These are phyloP conservation scores for Scedosporium boydii DNA, from an alignment of 2,329 filamentous ascomycete genomes.

Conservation along the genomic window DNA sequence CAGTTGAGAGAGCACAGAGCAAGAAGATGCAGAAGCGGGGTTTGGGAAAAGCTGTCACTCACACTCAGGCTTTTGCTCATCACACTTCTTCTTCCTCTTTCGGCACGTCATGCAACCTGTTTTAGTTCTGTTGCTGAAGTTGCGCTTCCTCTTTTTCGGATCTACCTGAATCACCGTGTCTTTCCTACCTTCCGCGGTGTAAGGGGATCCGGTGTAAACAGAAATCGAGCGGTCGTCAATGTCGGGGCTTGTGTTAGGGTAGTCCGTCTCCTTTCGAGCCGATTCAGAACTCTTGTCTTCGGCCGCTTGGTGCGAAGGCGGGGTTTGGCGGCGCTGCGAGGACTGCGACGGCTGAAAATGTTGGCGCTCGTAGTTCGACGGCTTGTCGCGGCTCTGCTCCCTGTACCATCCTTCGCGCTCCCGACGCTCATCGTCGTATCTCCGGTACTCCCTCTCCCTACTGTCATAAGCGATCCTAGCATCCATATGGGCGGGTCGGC, in stretches of 20 bases:
- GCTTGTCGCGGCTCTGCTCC: conserved; percentile 37
- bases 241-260: conserved; percentile 43
- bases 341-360: conserved; percentile 17
- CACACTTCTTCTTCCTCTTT: conserved; percentile 93
- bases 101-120: conserved; percentile 91
- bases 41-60: conserved; percentile 27
- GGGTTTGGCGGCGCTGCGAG: conserved; percentile 25
- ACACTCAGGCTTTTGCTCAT: conserved; percentile 91
- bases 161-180: conserved; percentile 46
- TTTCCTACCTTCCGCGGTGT: conserved; percentile 37
- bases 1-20: not conserved
- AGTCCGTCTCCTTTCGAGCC: conserved; percentile 36
- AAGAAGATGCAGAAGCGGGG: not conserved
- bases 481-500: conserved; percentile 22
- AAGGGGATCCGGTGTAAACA: conserved; percentile 28
- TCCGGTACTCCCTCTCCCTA: not conserved
- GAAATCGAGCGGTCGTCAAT: conserved; percentile 37
- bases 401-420: conserved; percentile 39
- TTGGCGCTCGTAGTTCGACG: conserved; percentile 31
- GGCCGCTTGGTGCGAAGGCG: conserved; percentile 32
- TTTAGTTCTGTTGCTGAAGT: conserved; percentile 93
- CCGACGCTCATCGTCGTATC: not conserved
- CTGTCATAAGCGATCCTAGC: conserved; percentile 14
- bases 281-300: conserved; percentile 40
- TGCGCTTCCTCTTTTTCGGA: conserved; percentile 62